Base-by-base conservation (phyloP, 2,329 filamentous ascomycete genomes). In the Scedosporium aurantiacum region DNA sequence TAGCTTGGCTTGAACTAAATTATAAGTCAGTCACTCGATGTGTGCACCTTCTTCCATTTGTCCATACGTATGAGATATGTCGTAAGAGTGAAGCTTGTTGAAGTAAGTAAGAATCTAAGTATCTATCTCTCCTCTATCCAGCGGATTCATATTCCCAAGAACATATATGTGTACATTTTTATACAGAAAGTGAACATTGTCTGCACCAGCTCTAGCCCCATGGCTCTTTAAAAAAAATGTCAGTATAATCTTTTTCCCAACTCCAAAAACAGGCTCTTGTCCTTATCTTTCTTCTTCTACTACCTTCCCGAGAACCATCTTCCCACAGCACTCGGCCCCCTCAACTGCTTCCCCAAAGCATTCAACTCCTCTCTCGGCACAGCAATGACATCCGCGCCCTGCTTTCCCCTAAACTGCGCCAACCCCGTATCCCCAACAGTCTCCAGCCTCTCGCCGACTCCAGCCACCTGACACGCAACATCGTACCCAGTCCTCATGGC, bases 401-500 rank as follows among this genome's bases (percentile, higher is more conserved):
- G 25, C 32, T 23, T 41, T 5, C 21, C 18, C 21, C 18, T 55
- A 57, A 72, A 73, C 58, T 69, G 67, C 16, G 65, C 67, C 41
- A 75, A 66, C 1, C 74, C 74, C n/a, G 71, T 73, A 23, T 69
- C 65, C 21, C 72, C 72, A 6, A 72, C 66, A 23, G 68, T 55
- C 52, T 43, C 50, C 54, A 63, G 45, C 50, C 63, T 61, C 28
- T 55, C 64, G 32, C 63, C 50, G 25, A 66, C 67, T 12, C 57
- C 58, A 18, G 73, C 69, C n/a, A 76, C 68, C 45, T 72, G 70
- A 64, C 70, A 65, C 2, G 76, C 78, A n/a, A 75, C 65, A 52
- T 80, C 78, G 63, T 70, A 72, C 37, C 71, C 79, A n/a, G 80
- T 76, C 62, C 82, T 78, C 65, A 85, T 73, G 61, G 78, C 74